Conservation (phyloP, 164 flowering plant species). For the Nymphaea colorata region DNA sequence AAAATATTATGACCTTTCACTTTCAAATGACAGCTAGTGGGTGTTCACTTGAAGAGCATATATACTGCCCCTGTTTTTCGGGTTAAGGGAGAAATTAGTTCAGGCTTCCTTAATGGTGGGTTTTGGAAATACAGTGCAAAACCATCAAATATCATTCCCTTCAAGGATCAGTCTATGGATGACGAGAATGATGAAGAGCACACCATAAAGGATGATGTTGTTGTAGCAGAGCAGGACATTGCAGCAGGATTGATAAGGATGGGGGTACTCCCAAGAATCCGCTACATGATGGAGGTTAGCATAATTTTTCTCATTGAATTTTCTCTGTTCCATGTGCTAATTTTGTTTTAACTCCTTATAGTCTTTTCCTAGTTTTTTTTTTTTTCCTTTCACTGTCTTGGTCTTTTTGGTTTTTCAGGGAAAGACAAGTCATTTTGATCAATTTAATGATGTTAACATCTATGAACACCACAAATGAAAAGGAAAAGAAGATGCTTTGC, state of each 20-base stretch:
- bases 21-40: conserved; percentile 25
- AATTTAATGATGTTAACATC: too few species aligned
- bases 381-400: neutral
- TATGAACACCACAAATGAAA: too few species aligned
- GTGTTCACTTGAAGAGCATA: conserved; percentile 20
- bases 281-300: conserved; percentile 69
- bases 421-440: too few species aligned
- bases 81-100: conserved; percentile 58
- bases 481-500: too few species aligned
- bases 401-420: neutral
- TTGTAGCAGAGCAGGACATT: conserved; percentile 81
- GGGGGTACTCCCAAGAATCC: conserved; percentile 71
- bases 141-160: conserved; percentile 55
- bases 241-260: conserved; percentile 89
- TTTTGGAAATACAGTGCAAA: conserved; percentile 93
- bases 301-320: neutral
- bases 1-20: neutral
- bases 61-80: conserved; percentile 87
- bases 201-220: conserved; percentile 76
- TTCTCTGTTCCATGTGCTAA: neutral
- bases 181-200: conserved; percentile 30
- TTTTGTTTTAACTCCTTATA: too few species aligned
- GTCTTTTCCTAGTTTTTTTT: neutral
- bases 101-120: conserved; percentile 84
- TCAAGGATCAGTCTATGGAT: conserved; percentile 19